These are phyloP conservation scores for Rehmannia glutinosa DNA, from an alignment of 257 asterid species.

Conservation along the genomic window DNA sequence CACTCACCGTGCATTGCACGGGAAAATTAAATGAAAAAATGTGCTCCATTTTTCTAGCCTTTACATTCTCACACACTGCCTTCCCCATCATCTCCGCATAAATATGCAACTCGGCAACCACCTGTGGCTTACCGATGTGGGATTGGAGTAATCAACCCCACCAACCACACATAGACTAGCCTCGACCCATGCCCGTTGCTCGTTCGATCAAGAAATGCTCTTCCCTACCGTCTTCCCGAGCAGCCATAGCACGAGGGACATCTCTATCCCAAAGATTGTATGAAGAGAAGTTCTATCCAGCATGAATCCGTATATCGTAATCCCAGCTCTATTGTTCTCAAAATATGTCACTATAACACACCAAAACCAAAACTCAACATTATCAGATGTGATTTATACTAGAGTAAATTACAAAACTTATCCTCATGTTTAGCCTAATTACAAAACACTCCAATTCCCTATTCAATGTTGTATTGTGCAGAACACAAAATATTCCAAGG, in stretches of 20 bases:
- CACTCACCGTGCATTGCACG: too few relatives aligned
- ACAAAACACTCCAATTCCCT: too few relatives aligned
- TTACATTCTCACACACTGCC: background rate
- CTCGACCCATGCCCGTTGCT: background rate
- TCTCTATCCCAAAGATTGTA: constrained; percentile 75
- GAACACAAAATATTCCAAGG: too few relatives aligned
- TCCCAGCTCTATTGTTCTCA: constrained; percentile 88
- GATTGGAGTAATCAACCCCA: background rate
- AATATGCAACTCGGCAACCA: too few relatives aligned
- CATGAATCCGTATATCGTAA: constrained; percentile 88
- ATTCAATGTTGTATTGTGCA: too few relatives aligned
- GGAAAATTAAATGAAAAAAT: too few relatives aligned
- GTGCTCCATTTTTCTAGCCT: background rate
- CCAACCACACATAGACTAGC: background rate
- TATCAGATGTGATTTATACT: background rate
- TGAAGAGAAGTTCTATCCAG: constrained; percentile 77
- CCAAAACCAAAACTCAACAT: background rate
- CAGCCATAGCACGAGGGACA: constrained; percentile 85
- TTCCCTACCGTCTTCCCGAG: constrained; percentile 90
- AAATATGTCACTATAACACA: constrained; percentile 63
- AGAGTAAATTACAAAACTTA: too few relatives aligned
- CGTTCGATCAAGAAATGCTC: constrained; percentile 46
- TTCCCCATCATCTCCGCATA: background rate
- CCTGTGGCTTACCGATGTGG: background rate
- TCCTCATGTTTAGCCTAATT: too few relatives aligned